Base-by-base conservation (phyloP, 2,329 filamentous ascomycete genomes). In the Talaromyces funiculosus region DNA sequence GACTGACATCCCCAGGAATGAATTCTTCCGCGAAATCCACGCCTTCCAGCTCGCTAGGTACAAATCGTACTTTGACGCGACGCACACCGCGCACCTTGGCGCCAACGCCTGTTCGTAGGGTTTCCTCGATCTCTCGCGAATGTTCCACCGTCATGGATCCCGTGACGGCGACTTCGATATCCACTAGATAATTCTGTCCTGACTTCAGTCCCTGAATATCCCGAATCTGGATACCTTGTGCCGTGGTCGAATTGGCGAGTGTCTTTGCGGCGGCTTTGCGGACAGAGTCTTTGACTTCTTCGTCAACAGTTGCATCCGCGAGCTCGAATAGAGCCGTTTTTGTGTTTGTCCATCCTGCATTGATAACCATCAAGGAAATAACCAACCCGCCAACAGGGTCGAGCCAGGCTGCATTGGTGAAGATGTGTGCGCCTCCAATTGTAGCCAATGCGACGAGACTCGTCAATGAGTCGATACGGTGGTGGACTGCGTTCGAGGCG, bases 401-500 rank as follows among this genome's bases (percentile, higher is more conserved):
- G 55, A 97, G 82, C 92, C 94, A 97, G 31, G 89, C 85, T 57
- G 93, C 92, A 69, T 92, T 88, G 60, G 87, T 83, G 65, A 97
- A 82, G 57, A 95, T 81, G 74, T 97, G 96, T 53, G 92, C 92
- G 47, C 92, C 92, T 18, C 91, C 85, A 68, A 99, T 96, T 24
- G 90, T 93, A 61, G 89, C 82, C 31, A 97, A 83, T 1, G 94
- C 95, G 60, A 97, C 94, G 68, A 97, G 90, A 65, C 93, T 93
- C 1, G 94, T 99, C 60, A 97, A 83, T 61, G 92, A 96, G 76
- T 99, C 94, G 72, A 99, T 88, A 63, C 94, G 90, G 79, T 97
- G 94, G 77, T 99, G 94, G 66, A 97, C 84, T 62, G 94, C 93
- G 72, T 99, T 99, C 61, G 92, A 97, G 40, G 93, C 92, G 24